Percentiles rank a stretch among this genome's conserved stretches.
Evolutionary conservation across 495 filamentous ascomycete genomes (phyloP).

Genomic region (Podospora sp.): DNA sequence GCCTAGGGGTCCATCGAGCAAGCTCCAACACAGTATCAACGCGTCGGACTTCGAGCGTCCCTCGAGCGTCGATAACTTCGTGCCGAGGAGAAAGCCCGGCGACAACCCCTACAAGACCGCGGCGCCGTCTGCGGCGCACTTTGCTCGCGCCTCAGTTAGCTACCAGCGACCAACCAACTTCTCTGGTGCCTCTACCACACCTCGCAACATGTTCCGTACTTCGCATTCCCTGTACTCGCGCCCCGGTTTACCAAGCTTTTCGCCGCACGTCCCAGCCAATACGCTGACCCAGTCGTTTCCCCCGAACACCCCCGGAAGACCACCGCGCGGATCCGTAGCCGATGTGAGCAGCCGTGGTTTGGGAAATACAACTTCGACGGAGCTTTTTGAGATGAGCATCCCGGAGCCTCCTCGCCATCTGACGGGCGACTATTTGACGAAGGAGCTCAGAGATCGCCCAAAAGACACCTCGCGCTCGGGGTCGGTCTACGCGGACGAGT

Average conservation of each 20-base stretch:
- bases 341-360: constrained; percentile 39
- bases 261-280: constrained; percentile 38
- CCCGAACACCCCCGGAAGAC: constrained; percentile 36
- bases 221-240: constrained; percentile 36
- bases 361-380: constrained; percentile 38
- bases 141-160: constrained; percentile 27
- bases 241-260: constrained; percentile 39
- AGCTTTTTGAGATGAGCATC: constrained; percentile 53
- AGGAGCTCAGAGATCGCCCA: constrained; percentile 41
- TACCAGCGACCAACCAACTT: constrained; percentile 30
- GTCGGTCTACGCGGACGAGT: constrained; percentile 55
- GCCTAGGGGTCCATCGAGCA: constrained; percentile 41
- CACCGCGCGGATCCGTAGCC: constrained; percentile 31
- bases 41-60: constrained; percentile 34
- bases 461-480: constrained; percentile 40
- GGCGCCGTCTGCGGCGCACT: constrained; percentile 20
- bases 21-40: constrained; percentile 35
- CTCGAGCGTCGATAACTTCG: constrained; percentile 21
- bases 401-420: constrained; percentile 48
- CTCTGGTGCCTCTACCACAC: constrained; percentile 29
- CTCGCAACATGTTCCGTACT: constrained; percentile 46
- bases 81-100: constrained; percentile 33
- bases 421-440: constrained; percentile 49
- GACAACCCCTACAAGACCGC: constrained; percentile 39
- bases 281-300: constrained; percentile 40